Evolutionary conservation across 2,329 filamentous ascomycete genomes (phyloP).

Genomic region (Arthrobotrys pseudoclavata): DNA sequence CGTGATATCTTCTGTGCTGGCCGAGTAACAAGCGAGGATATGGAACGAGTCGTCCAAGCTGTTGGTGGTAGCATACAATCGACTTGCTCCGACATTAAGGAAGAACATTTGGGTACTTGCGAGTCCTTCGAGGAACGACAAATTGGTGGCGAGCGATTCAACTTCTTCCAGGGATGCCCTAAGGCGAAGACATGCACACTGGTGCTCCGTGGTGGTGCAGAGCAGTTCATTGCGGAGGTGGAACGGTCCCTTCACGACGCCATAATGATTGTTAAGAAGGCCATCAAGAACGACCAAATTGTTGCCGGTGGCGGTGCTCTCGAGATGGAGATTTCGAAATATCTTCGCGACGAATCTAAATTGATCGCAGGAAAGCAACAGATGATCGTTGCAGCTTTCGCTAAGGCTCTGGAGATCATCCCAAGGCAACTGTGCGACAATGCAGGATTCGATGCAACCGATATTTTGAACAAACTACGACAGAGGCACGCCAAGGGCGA

Average conservation of each 20-base stretch:
- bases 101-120: slow-evolving; percentile 90
- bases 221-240: slow-evolving; percentile 99
- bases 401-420: slow-evolving; percentile 96
- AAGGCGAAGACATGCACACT: slow-evolving; percentile 97
- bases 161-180: slow-evolving; percentile 97
- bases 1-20: slow-evolving; percentile 98
- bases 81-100: slow-evolving; percentile 93
- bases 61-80: slow-evolving; percentile 93
- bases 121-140: slow-evolving; percentile 93
- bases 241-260: slow-evolving; percentile 98
- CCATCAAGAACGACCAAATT: slow-evolving; percentile 92
- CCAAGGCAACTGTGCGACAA: slow-evolving; percentile 98
- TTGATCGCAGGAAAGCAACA: slow-evolving; percentile 96
- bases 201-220: slow-evolving; percentile 92
- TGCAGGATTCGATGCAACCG: slow-evolving; percentile 96
- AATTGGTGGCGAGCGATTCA: slow-evolving; percentile 97
- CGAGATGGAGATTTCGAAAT: slow-evolving; percentile 97
- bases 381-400: slow-evolving; percentile 96
- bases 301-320: slow-evolving; percentile 93
- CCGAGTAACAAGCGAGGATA: slow-evolving; percentile 88
- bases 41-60: slow-evolving; percentile 95
- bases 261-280: slow-evolving; percentile 99
- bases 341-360: slow-evolving; percentile 90
- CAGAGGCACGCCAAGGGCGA: slow-evolving; percentile 96
- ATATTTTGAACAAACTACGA: slow-evolving; percentile 94